Base-by-base conservation (phyloP, 768 basidiomycete species). In the Phanerochaete carnosa region DNA sequence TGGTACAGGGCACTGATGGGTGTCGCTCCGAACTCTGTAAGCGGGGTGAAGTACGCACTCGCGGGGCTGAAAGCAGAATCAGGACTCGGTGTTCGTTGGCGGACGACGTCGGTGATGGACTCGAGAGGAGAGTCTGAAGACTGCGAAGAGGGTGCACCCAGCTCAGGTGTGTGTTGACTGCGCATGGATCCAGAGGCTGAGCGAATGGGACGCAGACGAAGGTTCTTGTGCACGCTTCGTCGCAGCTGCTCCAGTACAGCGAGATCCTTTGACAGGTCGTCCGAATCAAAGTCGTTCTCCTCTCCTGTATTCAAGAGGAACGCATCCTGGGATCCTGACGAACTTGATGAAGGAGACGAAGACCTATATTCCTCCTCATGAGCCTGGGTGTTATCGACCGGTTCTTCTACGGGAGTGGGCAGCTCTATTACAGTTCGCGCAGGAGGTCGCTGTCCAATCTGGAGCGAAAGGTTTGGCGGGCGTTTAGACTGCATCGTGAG, bases 171-270 rank as follows among this genome's bases (percentile, higher is more conserved):
- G 35, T 64, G 65, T 16, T 62, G 65, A n/a, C 61, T 12, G 51
- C 63, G 19, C 64, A 60, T 22, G 49, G 68, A 59, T 22, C 60
- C n/a, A 57, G 70, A 28, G 57, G 63, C 76, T 25, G 87, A 87
- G 53, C 84, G 83, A 59, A 94, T 88, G 29, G 92, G 92, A 23
- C 92, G 82, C 35, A 94, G 79, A 60, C 84, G 86, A 37, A 94
- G 81, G 66, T 94, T 94, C 73, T 85, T 80, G 73, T 87, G 84
- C 2, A 94, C 88, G 65, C 77, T 89, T 64, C 82, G 80, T 33
- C 92, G 83, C 8, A 94, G 79, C 65, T 82, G 75, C 59, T 89
- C 87, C 39, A 94, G 83, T 57, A 80, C 81, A 13, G 80, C 84
- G 39, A 93, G 78, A 61, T 88, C 89, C 63, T 83, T 83, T 16